Conservation (phyloP, 1,284 basidiomycete genomes). For the Marasmius oreades region DNA sequence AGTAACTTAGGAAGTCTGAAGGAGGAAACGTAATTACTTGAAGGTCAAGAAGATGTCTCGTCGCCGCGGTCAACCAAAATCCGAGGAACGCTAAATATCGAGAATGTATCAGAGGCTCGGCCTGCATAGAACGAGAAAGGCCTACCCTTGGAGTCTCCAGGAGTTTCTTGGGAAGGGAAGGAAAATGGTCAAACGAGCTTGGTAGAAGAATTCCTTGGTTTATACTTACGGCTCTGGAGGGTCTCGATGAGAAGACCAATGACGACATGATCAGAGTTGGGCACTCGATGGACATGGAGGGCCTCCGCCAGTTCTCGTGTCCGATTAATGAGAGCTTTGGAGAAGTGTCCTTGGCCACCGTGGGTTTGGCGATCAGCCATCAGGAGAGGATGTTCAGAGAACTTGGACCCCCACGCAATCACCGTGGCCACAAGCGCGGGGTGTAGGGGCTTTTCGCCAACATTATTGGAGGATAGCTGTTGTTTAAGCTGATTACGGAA, state of each 20-base stretch:
- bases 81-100: constrained; percentile 62
- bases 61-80: constrained; percentile 77
- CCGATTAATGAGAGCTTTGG: constrained; percentile 74
- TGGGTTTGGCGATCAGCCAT: constrained; percentile 73
- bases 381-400: constrained; percentile 83
- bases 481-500: constrained; percentile 67
- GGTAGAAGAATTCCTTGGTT: not conserved
- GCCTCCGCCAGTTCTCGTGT: constrained; percentile 82
- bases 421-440: constrained; percentile 82
- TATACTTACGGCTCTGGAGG: constrained; percentile 72
- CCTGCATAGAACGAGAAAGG: not conserved
- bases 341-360: constrained; percentile 70
- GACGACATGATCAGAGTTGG: constrained; percentile 79
- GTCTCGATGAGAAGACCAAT: constrained; percentile 75
- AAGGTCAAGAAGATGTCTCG: constrained; percentile 73
- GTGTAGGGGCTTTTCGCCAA: constrained; percentile 44
- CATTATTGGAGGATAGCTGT: constrained; percentile 30
- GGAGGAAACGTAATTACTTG: constrained; percentile 42
- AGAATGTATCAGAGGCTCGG: not conserved
- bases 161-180: constrained; percentile 51
- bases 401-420: constrained; percentile 91
- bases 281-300: constrained; percentile 78
- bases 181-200: not conserved
- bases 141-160: constrained; percentile 60
- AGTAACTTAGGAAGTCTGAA: not conserved